Evolutionary conservation across 345 rosid species (phyloP).

Genomic region (Cardamine chenopodiifolia): DNA sequence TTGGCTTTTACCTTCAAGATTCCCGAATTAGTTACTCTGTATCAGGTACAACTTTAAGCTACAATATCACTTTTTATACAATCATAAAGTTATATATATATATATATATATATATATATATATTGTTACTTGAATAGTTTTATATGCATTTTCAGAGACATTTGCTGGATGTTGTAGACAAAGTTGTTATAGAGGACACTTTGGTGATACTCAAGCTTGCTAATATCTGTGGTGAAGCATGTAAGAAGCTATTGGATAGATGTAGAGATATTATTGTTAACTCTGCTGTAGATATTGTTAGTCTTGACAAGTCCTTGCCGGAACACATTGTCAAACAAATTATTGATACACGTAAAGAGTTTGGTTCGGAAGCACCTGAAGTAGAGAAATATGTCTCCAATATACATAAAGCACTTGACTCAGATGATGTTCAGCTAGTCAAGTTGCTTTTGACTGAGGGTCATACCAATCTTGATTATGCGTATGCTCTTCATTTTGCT

Average conservation of each 20-base stretch:
- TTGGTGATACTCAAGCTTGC: constrained; percentile 66
- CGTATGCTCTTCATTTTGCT: constrained; percentile 81
- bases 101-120: too few species aligned
- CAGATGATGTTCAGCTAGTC: constrained; percentile 72
- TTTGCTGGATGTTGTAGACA: constrained; percentile 62
- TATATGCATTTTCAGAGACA: constrained; percentile 56
- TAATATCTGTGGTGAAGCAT: constrained; percentile 54
- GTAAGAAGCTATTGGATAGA: constrained; percentile 51
- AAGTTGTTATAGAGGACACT: constrained; percentile 59
- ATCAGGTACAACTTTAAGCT: constrained; percentile 51
- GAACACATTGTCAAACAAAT: constrained; percentile 52
- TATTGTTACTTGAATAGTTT: neutral
- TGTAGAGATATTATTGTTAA: constrained; percentile 58
- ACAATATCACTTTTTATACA: neutral
- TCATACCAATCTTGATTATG: constrained; percentile 63
- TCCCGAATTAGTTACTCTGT: constrained; percentile 64
- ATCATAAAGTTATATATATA: neutral
- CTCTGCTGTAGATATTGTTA: constrained; percentile 61
- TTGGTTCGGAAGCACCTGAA: constrained; percentile 44
- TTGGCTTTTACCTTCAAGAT: constrained; percentile 64
- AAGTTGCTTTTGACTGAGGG: constrained; percentile 66
- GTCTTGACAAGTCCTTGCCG: constrained; percentile 69
- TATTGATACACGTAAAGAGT: constrained; percentile 47
- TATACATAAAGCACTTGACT: constrained; percentile 75
- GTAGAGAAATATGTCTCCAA: constrained; percentile 61